phyloP scores from a whole-genome alignment of 148 eudicot species.

The Euryodendron excelsum region DNA sequence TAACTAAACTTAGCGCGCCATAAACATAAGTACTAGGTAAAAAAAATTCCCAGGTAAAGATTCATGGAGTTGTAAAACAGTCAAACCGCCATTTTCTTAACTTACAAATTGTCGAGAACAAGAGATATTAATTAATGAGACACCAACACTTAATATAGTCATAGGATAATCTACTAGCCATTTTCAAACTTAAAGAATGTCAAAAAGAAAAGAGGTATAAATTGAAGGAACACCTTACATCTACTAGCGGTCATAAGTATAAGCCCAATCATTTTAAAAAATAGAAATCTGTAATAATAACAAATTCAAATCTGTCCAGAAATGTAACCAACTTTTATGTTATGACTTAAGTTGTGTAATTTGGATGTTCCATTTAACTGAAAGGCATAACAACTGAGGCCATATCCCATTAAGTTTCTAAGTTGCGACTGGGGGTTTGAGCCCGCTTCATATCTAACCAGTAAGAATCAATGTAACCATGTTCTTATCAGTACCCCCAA shows the following conservation, averaged over 20 bases:
- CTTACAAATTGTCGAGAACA: too few relatives aligned
- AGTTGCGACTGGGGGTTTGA: neutral
- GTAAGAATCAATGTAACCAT: too few relatives aligned
- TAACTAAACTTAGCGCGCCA: too few relatives aligned
- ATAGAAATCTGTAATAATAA: neutral
- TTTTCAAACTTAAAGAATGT: neutral
- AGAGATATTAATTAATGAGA: too few relatives aligned
- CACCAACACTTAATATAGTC: too few relatives aligned
- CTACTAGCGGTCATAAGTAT: neutral
- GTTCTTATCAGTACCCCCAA: too few relatives aligned
- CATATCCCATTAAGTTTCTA: neutral
- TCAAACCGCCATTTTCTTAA: too few relatives aligned
- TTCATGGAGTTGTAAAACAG: too few relatives aligned
- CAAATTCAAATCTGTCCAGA: neutral
- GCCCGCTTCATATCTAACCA: neutral
- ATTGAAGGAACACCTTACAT: neutral
- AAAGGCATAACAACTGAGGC: neutral
- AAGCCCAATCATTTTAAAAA: neutral
- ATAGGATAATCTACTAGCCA: too few relatives aligned
- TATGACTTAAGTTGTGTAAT: too few relatives aligned
- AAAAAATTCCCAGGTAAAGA: too few relatives aligned
- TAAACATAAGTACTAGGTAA: too few relatives aligned
- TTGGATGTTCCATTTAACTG: neutral
- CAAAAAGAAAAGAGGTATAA: neutral
- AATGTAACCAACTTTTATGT: neutral